These are phyloP conservation scores for Suillus occidentalis DNA, from an alignment of 768 basidiomycete species.

Conservation along the genomic window DNA sequence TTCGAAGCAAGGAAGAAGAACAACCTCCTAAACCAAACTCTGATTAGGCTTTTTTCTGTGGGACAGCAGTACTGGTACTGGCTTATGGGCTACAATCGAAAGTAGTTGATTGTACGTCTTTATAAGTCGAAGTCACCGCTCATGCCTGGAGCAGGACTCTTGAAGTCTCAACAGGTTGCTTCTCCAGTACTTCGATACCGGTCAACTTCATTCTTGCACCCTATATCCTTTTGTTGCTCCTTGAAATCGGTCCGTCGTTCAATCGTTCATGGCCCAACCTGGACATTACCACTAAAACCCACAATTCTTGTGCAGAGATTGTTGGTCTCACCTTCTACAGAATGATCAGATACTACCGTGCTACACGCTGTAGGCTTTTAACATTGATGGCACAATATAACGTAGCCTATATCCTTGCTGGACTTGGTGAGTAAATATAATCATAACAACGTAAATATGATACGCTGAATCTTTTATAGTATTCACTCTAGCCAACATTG, in stretches of 20 bases:
- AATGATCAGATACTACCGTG: neutral
- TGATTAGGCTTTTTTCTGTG: neutral
- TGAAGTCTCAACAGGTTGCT: neutral
- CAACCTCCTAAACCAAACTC: neutral
- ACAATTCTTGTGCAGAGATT: neutral
- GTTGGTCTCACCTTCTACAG: neutral
- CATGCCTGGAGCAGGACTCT: neutral
- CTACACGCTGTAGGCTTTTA: constrained; percentile 1
- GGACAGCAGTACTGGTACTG: neutral
- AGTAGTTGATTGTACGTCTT: neutral
- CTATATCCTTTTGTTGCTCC: neutral
- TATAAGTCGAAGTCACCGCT: neutral
- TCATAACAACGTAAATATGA: neutral
- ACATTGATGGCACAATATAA: neutral
- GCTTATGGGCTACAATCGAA: neutral
- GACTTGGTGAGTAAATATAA: neutral
- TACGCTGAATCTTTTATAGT: neutral
- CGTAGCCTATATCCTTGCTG: neutral
- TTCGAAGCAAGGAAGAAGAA: neutral
- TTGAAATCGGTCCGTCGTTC: neutral
- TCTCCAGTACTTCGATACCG: neutral
- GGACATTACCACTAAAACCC: neutral
- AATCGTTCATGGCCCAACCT: neutral
- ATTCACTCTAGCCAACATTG: neutral
- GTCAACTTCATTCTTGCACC: neutral